phyloP scores from a whole-genome alignment of 768 basidiomycete species.

The Nevesoporus exiguus region DNA sequence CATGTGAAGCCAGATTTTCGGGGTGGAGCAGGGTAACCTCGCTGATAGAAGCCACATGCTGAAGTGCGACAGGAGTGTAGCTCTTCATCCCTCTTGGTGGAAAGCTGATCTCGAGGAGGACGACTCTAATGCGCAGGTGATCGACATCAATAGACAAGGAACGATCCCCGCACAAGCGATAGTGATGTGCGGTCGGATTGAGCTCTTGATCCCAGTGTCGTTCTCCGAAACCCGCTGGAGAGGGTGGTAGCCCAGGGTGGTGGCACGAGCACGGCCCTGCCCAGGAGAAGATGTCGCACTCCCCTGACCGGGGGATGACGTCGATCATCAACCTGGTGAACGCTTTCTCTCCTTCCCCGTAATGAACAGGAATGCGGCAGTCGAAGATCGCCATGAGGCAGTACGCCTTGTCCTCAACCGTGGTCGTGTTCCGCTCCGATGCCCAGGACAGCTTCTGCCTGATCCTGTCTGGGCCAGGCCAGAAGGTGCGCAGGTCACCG shows the following conservation, averaged over 20 bases:
- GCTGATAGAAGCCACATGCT: background rate
- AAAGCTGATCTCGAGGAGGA: slow-evolving; percentile 10
- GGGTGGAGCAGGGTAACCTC: slow-evolving; percentile 3
- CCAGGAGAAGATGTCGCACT: slow-evolving; percentile 24
- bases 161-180: slow-evolving; percentile 22
- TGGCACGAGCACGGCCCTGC: slow-evolving; percentile 12
- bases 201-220: slow-evolving; percentile 2
- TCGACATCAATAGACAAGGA: slow-evolving; percentile 7
- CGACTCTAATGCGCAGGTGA: slow-evolving; percentile 6
- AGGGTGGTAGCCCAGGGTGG: slow-evolving; percentile 13
- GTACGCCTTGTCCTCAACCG: slow-evolving; percentile 18
- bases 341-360: slow-evolving; percentile 13
- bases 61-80: background rate
- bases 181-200: slow-evolving; percentile 8
- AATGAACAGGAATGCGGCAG: slow-evolving; percentile 8
- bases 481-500: slow-evolving; percentile 17
- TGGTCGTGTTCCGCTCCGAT: slow-evolving; percentile 8
- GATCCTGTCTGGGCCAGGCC: slow-evolving; percentile 17
- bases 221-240: slow-evolving; percentile 11
- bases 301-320: slow-evolving; percentile 11
- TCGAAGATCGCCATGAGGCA: slow-evolving; percentile 19
- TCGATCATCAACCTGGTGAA: slow-evolving; percentile 21
- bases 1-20: background rate
- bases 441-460: slow-evolving; percentile 21
- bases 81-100: background rate